Base-by-base conservation (phyloP, 257 asterid genomes). In the Ehretia macrophylla region DNA sequence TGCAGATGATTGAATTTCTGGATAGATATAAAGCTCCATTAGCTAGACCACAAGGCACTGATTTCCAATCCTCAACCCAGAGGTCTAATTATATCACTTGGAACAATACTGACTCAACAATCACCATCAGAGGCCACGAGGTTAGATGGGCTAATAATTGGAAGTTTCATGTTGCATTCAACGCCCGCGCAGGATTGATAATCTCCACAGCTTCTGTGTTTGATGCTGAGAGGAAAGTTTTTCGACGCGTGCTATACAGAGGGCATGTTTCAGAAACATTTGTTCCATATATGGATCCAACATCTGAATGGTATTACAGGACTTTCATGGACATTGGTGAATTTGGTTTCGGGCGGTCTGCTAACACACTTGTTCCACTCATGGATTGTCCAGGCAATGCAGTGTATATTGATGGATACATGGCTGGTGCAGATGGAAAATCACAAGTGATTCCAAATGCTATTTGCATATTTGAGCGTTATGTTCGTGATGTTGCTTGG, bases 241-340 rank as follows among this genome's bases (percentile, higher is more conserved):
- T 46, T 38, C 74, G 96, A 27, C 67, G 60, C 6, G 87, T 88
- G 69, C 79, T 85, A 23, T 88, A 88, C 16, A 79, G 81, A 58
- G 92, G 84, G 38, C 87, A 83, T 56, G 85, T 83, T 1, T 85
- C 96, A 0, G 96, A 88, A 75, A 83, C 89, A 38, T 88, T 83
- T 60, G 96, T 88, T 14, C 96, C 95, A 11, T 83, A 85, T 22
- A 88, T 87, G 96, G 92, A 88, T 53, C 95, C 87, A 4, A 72
- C 75, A 1, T 54, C 27, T 0, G 96, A 87, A 32, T 83, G 94
- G 96, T 85, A 85, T 37, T 77, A 71, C 8, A 69, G 87, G 19
- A 83, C 95, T 0, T 88, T 85, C 66, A 48, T 88, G 86, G 96
- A 88, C n/a, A 56, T 83, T 0, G 96, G 96, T 11, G 96, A 85